Conservation (phyloP, 306 rosid species). For the Vachellia pachyceras region DNA sequence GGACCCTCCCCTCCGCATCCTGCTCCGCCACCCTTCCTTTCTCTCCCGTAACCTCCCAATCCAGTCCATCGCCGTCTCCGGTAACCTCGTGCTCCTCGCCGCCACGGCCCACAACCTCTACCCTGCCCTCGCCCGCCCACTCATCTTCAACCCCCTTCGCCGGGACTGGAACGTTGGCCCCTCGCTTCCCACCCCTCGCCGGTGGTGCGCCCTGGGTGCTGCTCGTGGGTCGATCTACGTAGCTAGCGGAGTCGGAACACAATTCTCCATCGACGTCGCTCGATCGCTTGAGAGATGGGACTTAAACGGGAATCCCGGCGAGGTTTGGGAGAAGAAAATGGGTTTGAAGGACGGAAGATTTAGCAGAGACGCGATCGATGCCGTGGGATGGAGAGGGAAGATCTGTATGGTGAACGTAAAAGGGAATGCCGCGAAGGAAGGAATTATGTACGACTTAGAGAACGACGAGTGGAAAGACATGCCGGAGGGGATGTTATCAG, state of each 20-base stretch:
- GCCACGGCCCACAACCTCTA: conserved; percentile 61
- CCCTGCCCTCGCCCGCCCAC: conserved; percentile 71
- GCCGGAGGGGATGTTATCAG: conserved; percentile 79
- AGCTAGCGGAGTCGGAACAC: conserved; percentile 79
- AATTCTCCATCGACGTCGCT: conserved; percentile 61
- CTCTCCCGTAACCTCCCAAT: conserved; percentile 71
- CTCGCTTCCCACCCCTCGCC: conserved; percentile 54
- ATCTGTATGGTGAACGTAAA: conserved; percentile 83
- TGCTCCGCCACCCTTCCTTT: conserved; percentile 81
- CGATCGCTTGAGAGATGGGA: conserved; percentile 63
- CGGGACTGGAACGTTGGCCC: conserved; percentile 58
- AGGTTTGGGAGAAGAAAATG: conserved; percentile 54
- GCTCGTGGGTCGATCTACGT: conserved; percentile 48
- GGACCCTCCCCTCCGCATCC: conserved; percentile 65
- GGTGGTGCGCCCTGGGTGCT: conserved; percentile 80
- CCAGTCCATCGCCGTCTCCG: conserved; percentile 63
- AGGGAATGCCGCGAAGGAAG: conserved; percentile 69
- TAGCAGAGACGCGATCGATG: conserved; percentile 87
- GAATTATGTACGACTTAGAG: conserved; percentile 59
- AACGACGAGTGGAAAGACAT: conserved; percentile 65
- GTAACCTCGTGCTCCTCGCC: conserved; percentile 65
- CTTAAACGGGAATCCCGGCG: neutral
- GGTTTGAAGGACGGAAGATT: conserved; percentile 61
- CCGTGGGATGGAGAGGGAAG: conserved; percentile 85
- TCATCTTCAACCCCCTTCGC: conserved; percentile 58